phyloP scores from a whole-genome alignment of 495 filamentous ascomycete species.

The Penicillium flavigenum region DNA sequence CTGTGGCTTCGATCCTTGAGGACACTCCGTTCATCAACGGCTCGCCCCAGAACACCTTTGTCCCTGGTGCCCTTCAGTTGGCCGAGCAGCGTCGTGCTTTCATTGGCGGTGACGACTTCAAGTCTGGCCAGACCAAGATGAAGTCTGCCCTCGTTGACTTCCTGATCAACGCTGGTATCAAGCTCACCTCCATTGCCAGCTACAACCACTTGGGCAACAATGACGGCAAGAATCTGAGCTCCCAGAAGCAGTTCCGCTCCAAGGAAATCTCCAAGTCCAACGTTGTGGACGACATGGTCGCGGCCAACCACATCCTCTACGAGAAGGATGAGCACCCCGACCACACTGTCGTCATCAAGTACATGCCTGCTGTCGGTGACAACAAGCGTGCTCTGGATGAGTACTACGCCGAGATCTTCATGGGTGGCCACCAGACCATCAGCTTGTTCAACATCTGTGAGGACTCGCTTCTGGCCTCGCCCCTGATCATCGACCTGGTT shows the following conservation, averaged over 20 bases:
- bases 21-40: slow-evolving; percentile 96
- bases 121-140: slow-evolving; percentile 99
- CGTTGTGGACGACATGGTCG: slow-evolving; percentile 99
- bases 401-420: slow-evolving; percentile 99
- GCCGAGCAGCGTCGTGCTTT: slow-evolving; percentile 87
- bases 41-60: slow-evolving; percentile 98
- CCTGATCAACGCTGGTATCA: slow-evolving; percentile 97
- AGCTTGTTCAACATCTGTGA: slow-evolving; percentile 98
- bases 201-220: slow-evolving; percentile 99
- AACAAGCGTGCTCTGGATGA: slow-evolving; percentile 99
- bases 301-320: slow-evolving; percentile 89
- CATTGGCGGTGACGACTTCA: slow-evolving; percentile 99
- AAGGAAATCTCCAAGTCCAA: slow-evolving; percentile 99
- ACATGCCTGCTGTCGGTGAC: slow-evolving; percentile 98
- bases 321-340: slow-evolving; percentile 82
- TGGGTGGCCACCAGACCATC: slow-evolving; percentile 98
- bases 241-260: slow-evolving; percentile 96
- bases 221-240: slow-evolving; percentile 97
- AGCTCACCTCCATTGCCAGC: slow-evolving; percentile 96
- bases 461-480: slow-evolving; percentile 95
- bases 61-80: slow-evolving; percentile 85
- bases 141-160: slow-evolving; percentile 98
- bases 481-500: slow-evolving; percentile 95
- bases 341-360: slow-evolving; percentile 93
- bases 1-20: slow-evolving; percentile 90